Percentiles rank a stretch among this genome's conserved stretches.
phyloP scores from a whole-genome alignment of 2,329 filamentous ascomycete species.

The Neoascochyta sp. region DNA sequence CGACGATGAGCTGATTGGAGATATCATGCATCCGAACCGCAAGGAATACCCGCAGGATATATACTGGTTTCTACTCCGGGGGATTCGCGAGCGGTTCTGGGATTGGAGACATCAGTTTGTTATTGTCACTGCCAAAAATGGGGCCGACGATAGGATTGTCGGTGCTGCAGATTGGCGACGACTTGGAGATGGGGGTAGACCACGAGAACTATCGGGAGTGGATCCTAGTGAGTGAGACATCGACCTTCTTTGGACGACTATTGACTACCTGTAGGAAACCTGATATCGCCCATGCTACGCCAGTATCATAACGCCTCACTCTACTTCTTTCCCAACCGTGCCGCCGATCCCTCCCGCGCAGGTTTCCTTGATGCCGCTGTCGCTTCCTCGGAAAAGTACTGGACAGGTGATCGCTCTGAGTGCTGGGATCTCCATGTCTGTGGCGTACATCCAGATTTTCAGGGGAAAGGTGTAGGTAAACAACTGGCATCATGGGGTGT shows the following conservation, averaged over 20 bases:
- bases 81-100: slow-evolving; percentile 25
- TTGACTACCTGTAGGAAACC: slow-evolving; percentile 13
- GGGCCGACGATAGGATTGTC: slow-evolving; percentile 11
- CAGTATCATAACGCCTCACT: slow-evolving; percentile 13
- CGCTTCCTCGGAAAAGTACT: slow-evolving; percentile 16
- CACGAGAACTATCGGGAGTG: slow-evolving; percentile 9
- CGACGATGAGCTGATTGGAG: slow-evolving; percentile 32
- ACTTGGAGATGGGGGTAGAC: slow-evolving; percentile 18
- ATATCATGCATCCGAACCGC: slow-evolving; percentile 32
- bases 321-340: slow-evolving; percentile 23
- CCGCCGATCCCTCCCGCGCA: slow-evolving; percentile 18
- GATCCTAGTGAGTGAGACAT: slow-evolving; percentile 21
- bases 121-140: slow-evolving; percentile 9
- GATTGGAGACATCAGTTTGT: slow-evolving; percentile 30
- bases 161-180: slow-evolving; percentile 31
- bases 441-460: slow-evolving; percentile 33
- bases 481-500: slow-evolving; percentile 41
- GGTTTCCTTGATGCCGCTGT: slow-evolving; percentile 22
- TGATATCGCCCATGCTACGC: slow-evolving; percentile 12
- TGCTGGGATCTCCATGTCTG: slow-evolving; percentile 31
- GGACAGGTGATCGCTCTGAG: slow-evolving; percentile 23
- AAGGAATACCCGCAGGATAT: slow-evolving; percentile 25
- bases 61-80: slow-evolving; percentile 27
- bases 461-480: slow-evolving; percentile 37
- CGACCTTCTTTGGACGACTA: slow-evolving; percentile 1